Percentiles rank a stretch among this genome's conserved stretches.
Conservation (phyloP, 495 filamentous ascomycete species). For the Penicillium fimorum region DNA sequence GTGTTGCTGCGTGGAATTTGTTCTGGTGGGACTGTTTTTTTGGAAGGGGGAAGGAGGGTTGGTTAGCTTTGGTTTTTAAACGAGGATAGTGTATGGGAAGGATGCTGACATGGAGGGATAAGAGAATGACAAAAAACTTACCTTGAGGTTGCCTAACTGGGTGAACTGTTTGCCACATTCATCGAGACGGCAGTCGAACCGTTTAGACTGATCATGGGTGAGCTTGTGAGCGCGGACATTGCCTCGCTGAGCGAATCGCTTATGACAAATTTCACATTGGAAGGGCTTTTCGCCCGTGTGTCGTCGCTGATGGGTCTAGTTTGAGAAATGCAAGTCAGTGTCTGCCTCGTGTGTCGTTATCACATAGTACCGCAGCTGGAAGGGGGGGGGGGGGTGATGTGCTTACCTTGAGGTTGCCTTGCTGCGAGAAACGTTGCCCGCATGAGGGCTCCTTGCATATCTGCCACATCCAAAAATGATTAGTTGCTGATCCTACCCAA, state of each 20-base stretch:
- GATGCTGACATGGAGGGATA: not conserved
- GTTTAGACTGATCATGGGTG: constrained; percentile 74
- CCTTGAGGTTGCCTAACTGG: constrained; percentile 87
- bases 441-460: constrained; percentile 72
- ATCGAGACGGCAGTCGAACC: constrained; percentile 78
- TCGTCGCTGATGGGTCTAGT: constrained; percentile 76
- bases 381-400: not conserved
- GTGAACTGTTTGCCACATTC: constrained; percentile 84
- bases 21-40: constrained; percentile 85
- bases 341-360: not conserved
- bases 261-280: constrained; percentile 76
- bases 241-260: constrained; percentile 79
- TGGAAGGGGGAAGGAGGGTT: not conserved
- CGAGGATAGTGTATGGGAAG: not conserved
- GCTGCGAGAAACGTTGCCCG: constrained; percentile 79
- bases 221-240: constrained; percentile 86
- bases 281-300: constrained; percentile 90
- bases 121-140: constrained; percentile 23
- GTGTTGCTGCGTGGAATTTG: constrained; percentile 75
- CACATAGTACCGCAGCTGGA: not conserved
- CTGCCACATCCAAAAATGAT: constrained; percentile 38
- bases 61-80: constrained; percentile 7
- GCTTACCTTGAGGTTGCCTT: constrained; percentile 82
- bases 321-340: not conserved
- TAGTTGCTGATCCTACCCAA: not conserved